Conservation (phyloP, 2,329 filamentous ascomycete genomes). For the Blastomyces emzantsi region DNA sequence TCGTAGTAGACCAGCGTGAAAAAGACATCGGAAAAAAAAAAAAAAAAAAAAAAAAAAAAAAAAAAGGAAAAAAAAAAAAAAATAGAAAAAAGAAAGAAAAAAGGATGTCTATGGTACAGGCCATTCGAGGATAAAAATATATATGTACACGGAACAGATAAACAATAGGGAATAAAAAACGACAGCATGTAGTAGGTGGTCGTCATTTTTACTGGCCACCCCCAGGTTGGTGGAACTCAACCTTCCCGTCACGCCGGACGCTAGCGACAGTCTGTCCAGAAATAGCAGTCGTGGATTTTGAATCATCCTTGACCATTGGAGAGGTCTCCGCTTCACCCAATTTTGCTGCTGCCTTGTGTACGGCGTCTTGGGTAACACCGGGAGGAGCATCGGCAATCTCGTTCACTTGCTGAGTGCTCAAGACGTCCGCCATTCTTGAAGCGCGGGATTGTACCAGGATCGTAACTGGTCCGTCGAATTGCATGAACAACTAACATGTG, state of each 20-base stretch:
- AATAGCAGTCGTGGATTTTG: background rate
- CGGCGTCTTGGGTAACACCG: conserved; percentile 55
- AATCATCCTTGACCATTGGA: conserved; percentile 3
- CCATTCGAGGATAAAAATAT: background rate
- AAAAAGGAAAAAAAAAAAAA: no score
- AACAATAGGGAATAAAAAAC: background rate
- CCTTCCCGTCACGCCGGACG: conserved; percentile 8
- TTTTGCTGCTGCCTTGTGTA: conserved; percentile 33
- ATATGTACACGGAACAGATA: background rate
- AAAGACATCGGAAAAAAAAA: background rate
- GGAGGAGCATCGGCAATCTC: conserved; percentile 79
- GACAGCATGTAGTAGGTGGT: background rate
- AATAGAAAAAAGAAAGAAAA: no score
- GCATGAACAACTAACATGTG: conserved; percentile 61
- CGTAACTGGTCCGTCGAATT: conserved; percentile 78
- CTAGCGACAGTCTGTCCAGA: conserved; percentile 7
- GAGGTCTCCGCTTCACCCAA: conserved; percentile 28
- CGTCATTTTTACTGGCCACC: background rate
- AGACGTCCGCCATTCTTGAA: conserved; percentile 64
- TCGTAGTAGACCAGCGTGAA: background rate
- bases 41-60: no score
- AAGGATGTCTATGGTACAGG: background rate
- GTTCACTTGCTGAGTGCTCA: conserved; percentile 71
- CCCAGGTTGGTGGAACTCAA: conserved; percentile 8
- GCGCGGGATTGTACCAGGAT: conserved; percentile 85